Percentiles rank a stretch among this genome's conserved stretches.
phyloP scores from a whole-genome alignment of 352 stramenopile species.

The Achlya hypogyna region DNA sequence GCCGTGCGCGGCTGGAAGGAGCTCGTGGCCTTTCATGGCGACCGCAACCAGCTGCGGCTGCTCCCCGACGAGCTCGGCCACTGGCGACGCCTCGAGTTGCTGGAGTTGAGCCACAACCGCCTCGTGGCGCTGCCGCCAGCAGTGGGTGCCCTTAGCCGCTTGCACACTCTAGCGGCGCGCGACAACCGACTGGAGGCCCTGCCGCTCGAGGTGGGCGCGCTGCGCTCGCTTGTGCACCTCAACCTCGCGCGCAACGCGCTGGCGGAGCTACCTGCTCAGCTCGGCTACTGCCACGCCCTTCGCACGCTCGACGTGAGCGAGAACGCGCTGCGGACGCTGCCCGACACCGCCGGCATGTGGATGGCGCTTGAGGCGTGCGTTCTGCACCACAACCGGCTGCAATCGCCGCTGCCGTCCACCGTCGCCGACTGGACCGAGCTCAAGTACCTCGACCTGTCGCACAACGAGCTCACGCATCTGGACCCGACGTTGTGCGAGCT shows the following conservation, averaged over 20 bases:
- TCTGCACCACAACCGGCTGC: constrained; percentile 49
- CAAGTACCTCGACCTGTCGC: constrained; percentile 47
- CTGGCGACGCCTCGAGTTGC: constrained; percentile 29
- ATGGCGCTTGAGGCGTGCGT: constrained; percentile 32
- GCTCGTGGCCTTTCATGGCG: constrained; percentile 34
- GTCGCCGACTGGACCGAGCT: constrained; percentile 31
- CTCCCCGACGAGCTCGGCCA: constrained; percentile 44
- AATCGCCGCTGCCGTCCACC: constrained; percentile 32
- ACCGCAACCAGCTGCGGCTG: constrained; percentile 37
- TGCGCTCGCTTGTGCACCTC: constrained; percentile 39
- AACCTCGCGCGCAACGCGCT: constrained; percentile 58
- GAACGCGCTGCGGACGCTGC: neutral
- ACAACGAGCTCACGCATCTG: constrained; percentile 39
- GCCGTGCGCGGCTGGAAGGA: constrained; percentile 44
- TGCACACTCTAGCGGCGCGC: constrained; percentile 20
- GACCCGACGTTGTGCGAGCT: constrained; percentile 45
- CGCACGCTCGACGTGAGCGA: constrained; percentile 2
- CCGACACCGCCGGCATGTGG: constrained; percentile 5
- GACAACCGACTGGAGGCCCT: neutral
- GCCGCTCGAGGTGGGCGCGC: constrained; percentile 38
- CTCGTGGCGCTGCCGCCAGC: constrained; percentile 23
- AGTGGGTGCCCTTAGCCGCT: constrained; percentile 23
- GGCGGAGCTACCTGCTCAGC: constrained; percentile 36
- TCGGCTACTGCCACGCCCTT: constrained; percentile 37
- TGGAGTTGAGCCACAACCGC: constrained; percentile 47